Conservation (phyloP, 2,329 filamentous ascomycete genomes). For the Sphaerulina vaccinii region DNA sequence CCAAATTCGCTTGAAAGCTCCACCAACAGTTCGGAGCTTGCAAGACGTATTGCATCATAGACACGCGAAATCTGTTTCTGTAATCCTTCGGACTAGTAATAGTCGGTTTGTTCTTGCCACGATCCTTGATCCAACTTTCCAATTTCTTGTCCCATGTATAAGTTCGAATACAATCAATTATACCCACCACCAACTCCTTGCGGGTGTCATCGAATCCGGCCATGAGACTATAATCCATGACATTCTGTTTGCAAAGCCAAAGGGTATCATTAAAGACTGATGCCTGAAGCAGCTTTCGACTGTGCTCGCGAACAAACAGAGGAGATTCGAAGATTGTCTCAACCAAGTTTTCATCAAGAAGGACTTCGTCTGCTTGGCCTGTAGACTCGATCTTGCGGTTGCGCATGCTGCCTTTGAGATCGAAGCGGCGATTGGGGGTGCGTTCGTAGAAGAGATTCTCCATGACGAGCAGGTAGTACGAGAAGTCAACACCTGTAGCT, state of each 20-base stretch:
- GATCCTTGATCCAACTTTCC: conserved; percentile 99
- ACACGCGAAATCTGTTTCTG: conserved; percentile 90
- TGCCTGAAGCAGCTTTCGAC: conserved; percentile 85
- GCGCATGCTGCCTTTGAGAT: conserved; percentile 96
- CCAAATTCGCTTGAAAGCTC: conserved; percentile 53
- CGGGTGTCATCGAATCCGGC: conserved; percentile 88
- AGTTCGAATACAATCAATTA: conserved; percentile 96
- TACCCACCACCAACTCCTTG: conserved; percentile 92
- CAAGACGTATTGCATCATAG: conserved; percentile 87
- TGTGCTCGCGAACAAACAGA: conserved; percentile 91
- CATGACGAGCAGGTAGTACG: conserved; percentile 91
- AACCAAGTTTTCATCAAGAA: conserved; percentile 97
- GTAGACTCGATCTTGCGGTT: conserved; percentile 97
- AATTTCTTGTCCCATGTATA: conserved; percentile 99
- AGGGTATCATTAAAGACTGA: conserved; percentile 98
- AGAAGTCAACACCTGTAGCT: conserved; percentile 84
- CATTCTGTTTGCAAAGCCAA: conserved; percentile 89
- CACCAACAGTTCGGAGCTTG: conserved; percentile 76
- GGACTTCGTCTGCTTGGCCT: conserved; percentile 91
- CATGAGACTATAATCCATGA: conserved; percentile 99
- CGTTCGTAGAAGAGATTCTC: conserved; percentile 98
- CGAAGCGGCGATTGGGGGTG: conserved; percentile 74
- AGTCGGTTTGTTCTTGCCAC: conserved; percentile 82
- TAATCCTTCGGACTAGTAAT: conserved; percentile 98
- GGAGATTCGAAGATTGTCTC: conserved; percentile 98